These are phyloP conservation scores for Aspergillus persii DNA, from an alignment of 2,329 filamentous ascomycete species.

Conservation along the genomic window DNA sequence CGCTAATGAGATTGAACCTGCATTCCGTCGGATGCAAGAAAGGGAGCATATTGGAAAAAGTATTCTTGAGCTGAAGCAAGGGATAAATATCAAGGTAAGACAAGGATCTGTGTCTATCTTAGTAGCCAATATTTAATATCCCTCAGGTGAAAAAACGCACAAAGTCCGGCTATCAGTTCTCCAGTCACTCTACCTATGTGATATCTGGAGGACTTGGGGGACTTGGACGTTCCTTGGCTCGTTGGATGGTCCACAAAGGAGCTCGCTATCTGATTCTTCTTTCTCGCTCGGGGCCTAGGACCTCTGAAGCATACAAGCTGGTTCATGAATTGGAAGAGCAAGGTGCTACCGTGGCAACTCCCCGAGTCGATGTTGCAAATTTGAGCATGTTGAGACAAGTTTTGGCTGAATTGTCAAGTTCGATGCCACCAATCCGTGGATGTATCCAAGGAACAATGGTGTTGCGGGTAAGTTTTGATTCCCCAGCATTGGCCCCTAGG, in stretches of 20 bases:
- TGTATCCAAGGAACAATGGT: constrained; percentile 4
- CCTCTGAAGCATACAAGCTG: background rate
- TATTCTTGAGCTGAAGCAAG: background rate
- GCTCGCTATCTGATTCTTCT: constrained; percentile 33
- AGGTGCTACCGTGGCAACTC: background rate
- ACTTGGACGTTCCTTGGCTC: constrained; percentile 31
- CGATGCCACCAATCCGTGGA: constrained; percentile 6
- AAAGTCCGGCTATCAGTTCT: background rate
- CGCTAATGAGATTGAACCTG: background rate
- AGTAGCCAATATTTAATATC: background rate
- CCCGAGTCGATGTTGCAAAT: background rate
- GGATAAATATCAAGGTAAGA: background rate
- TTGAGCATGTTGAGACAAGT: background rate
- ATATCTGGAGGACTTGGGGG: constrained; percentile 4
- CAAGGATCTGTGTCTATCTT: background rate
- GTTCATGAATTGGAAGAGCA: constrained; percentile 1
- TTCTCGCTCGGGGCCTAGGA: constrained; percentile 13
- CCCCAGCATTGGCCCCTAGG: background rate
- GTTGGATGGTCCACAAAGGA: constrained; percentile 33
- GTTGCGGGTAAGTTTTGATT: background rate
- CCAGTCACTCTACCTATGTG: background rate
- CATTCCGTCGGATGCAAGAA: background rate
- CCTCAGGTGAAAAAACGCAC: background rate
- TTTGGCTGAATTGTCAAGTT: background rate
- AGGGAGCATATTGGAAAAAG: background rate